phyloP scores from a whole-genome alignment of 1,284 basidiomycete species.

The Rhizoctonia solani region DNA sequence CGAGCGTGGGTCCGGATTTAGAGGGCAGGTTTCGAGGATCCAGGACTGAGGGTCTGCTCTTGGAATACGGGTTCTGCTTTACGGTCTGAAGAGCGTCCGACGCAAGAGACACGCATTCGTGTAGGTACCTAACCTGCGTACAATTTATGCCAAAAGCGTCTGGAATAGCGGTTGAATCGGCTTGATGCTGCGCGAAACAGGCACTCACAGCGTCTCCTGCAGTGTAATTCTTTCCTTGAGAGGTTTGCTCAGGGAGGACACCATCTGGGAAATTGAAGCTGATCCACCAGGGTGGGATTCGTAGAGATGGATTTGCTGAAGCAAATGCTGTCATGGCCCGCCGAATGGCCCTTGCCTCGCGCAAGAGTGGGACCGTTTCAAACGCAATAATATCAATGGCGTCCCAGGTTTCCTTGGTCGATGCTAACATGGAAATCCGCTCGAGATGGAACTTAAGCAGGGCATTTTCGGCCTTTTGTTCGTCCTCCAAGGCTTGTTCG shows the following conservation, averaged over 20 bases:
- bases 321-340: constrained; percentile 53
- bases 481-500: constrained; percentile 44
- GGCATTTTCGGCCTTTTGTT: constrained; percentile 47
- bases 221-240: constrained; percentile 37
- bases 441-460: constrained; percentile 70
- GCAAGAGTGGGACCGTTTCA: constrained; percentile 73
- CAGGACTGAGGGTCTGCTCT: constrained; percentile 16
- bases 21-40: neutral
- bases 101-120: constrained; percentile 39
- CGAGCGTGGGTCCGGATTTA: constrained; percentile 55
- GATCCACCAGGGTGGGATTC: constrained; percentile 74
- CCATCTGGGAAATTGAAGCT: constrained; percentile 69
- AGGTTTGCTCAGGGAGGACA: constrained; percentile 51
- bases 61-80: constrained; percentile 12
- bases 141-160: constrained; percentile 74
- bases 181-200: constrained; percentile 40
- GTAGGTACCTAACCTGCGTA: constrained; percentile 50
- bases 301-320: constrained; percentile 43
- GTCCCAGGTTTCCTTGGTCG: constrained; percentile 57
- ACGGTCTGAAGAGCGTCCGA: neutral
- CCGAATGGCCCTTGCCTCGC: constrained; percentile 70
- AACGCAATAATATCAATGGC: constrained; percentile 70
- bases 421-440: constrained; percentile 60
- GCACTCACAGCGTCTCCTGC: constrained; percentile 6
- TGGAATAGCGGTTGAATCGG: constrained; percentile 47